Conservation (phyloP, 2,329 filamentous ascomycete genomes). For the Alternaria tenuissima region DNA sequence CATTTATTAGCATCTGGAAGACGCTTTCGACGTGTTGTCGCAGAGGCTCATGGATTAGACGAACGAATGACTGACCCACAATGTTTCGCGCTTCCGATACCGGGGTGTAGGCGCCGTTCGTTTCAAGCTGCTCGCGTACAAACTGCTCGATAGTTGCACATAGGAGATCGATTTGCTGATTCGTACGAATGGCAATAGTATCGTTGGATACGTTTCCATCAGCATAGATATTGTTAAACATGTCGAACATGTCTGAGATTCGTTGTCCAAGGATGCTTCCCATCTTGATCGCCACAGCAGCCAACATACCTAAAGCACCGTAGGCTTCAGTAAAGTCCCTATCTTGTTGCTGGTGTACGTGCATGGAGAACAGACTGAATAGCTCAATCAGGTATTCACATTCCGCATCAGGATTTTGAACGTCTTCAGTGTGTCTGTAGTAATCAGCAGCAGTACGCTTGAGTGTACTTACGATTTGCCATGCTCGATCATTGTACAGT, state of each 20-base stretch:
- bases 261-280: not conserved
- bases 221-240: not conserved
- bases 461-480: not conserved
- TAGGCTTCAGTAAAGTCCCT: not conserved
- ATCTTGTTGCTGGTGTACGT: not conserved
- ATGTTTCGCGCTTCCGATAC: not conserved
- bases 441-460: not conserved
- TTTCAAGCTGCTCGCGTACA: not conserved
- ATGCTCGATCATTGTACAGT: not conserved
- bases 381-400: not conserved
- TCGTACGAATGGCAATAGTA: not conserved
- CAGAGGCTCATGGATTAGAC: not conserved
- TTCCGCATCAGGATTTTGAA: not conserved
- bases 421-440: not conserved
- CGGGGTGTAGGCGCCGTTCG: not conserved
- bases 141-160: not conserved
- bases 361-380: not conserved
- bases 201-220: not conserved
- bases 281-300: not conserved
- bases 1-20: not conserved
- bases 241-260: not conserved
- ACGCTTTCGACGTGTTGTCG: not conserved
- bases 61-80: not conserved
- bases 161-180: not conserved
- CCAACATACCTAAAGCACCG: not conserved